Evolutionary conservation across 495 filamentous ascomycete species (phyloP).

Genomic region (Evansstolkia leycettana): DNA sequence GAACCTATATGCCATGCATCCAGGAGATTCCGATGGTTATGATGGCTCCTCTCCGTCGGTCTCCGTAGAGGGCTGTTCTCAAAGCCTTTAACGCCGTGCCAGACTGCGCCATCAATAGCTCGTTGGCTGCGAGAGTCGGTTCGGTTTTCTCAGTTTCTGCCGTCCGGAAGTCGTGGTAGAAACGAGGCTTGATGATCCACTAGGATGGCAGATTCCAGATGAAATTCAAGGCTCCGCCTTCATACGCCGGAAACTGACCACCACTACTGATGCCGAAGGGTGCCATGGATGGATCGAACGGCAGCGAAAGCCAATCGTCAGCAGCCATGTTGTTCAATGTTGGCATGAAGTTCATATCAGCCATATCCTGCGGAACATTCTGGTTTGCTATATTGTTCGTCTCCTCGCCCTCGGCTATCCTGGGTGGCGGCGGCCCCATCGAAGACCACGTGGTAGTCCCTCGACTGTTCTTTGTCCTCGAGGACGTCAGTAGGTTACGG

Average conservation of each 20-base stretch:
- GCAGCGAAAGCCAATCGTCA: slow-evolving; percentile 41
- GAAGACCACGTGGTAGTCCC: slow-evolving; percentile 15
- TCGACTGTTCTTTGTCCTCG: slow-evolving; percentile 15
- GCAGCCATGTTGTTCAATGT: slow-evolving; percentile 25
- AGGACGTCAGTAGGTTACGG: slow-evolving; percentile 28
- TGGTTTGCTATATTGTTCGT: slow-evolving; percentile 7
- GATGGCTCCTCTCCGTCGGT: slow-evolving; percentile 87
- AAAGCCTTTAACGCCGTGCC: slow-evolving; percentile 97
- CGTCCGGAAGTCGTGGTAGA: too few relatives aligned
- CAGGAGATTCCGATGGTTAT: slow-evolving; percentile 88
- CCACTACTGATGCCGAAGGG: slow-evolving; percentile 34
- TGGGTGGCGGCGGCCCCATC: slow-evolving; percentile 20
- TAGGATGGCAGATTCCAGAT: slow-evolving; percentile 38
- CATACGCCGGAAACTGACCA: slow-evolving; percentile 35
- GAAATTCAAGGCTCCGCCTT: slow-evolving; percentile 37
- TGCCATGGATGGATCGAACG: slow-evolving; percentile 42
- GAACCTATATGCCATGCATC: slow-evolving; percentile 33
- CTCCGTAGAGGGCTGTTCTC: slow-evolving; percentile 81
- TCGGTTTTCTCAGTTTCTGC: too few relatives aligned
- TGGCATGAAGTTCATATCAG: slow-evolving; percentile 23
- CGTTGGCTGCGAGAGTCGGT: too few relatives aligned
- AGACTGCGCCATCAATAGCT: slow-evolving; percentile 80
- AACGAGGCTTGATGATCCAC: too few relatives aligned
- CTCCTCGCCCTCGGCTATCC: slow-evolving; percentile 10
- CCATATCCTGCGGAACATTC: slow-evolving; percentile 16